Evolutionary conservation across 2,329 filamentous ascomycete genomes (phyloP).

Genomic region (Aspergillus latus): DNA sequence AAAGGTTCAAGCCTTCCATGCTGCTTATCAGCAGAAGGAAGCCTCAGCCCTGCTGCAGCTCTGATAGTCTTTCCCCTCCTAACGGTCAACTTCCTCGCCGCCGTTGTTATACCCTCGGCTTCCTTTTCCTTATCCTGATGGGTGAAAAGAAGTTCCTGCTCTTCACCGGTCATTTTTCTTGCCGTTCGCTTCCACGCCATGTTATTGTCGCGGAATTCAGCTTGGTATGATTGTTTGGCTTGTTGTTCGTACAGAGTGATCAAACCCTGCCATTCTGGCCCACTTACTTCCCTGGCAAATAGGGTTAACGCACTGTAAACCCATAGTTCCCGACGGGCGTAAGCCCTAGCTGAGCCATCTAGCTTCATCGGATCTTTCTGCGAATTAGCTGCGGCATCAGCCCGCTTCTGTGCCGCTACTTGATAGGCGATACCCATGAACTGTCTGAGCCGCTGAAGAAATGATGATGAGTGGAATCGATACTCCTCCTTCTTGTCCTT

Average conservation of each 20-base stretch:
- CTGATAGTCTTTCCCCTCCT: slow-evolving; percentile 81
- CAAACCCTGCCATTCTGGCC: slow-evolving; percentile 75
- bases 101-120: slow-evolving; percentile 63
- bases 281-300: slow-evolving; percentile 82
- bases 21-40: slow-evolving; percentile 50
- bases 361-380: slow-evolving; percentile 57
- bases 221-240: slow-evolving; percentile 73
- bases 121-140: slow-evolving; percentile 86
- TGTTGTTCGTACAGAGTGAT: slow-evolving; percentile 78
- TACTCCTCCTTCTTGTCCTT: slow-evolving; percentile 95
- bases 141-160: slow-evolving; percentile 84
- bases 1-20: slow-evolving; percentile 70
- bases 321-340: slow-evolving; percentile 74
- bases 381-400: slow-evolving; percentile 56
- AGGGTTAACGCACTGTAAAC: slow-evolving; percentile 83
- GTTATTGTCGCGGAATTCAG: slow-evolving; percentile 76
- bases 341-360: slow-evolving; percentile 68
- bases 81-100: slow-evolving; percentile 86
- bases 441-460: slow-evolving; percentile 75
- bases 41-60: slow-evolving; percentile 45
- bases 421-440: slow-evolving; percentile 83
- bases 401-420: slow-evolving; percentile 68
- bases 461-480: slow-evolving; percentile 69
- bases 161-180: slow-evolving; percentile 72
- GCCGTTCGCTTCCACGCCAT: slow-evolving; percentile 77